Conservation (phyloP, 2,329 filamentous ascomycete genomes). For the Aspergillus sp. region DNA sequence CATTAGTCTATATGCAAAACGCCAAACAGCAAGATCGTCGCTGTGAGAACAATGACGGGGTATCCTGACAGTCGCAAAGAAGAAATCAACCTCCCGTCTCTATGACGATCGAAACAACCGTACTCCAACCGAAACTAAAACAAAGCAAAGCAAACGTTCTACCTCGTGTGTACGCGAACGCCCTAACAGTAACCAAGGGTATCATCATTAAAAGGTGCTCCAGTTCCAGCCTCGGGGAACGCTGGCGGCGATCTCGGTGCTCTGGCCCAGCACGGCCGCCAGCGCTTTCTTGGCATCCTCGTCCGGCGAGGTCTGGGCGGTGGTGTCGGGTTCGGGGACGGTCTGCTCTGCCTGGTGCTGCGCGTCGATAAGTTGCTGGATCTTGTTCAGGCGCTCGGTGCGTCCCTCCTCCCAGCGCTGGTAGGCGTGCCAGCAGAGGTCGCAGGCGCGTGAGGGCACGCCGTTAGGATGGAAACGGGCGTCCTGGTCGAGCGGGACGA, state of each 20-base stretch:
- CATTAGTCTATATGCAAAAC: conserved; percentile 4
- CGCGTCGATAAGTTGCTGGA: conserved; percentile 36
- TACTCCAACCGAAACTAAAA: conserved; percentile 8
- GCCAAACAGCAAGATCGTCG: conserved; percentile 18
- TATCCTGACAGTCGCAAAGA: conserved; percentile 30
- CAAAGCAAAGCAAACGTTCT: conserved; percentile 9
- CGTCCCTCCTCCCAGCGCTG: conserved; percentile 54
- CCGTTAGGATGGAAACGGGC: conserved; percentile 63
- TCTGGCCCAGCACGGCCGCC: conserved; percentile 24
- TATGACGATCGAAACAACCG: conserved; percentile 12
- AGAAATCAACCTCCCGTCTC: conserved; percentile 16
- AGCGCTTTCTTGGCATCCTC: conserved; percentile 22
- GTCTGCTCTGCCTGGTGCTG: conserved; percentile 24
- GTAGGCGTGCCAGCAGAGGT: conserved; percentile 60
- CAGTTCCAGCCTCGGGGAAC: conserved; percentile 61
- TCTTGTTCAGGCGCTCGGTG: conserved; percentile 52
- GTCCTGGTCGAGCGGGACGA: conserved; percentile 62
- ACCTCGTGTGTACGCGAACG: conserved; percentile 14
- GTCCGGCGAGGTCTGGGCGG: conserved; percentile 21
- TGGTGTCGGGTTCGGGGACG: conserved; percentile 20
- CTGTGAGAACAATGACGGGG: conserved; percentile 31
- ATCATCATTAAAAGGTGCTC: conserved; percentile 56
- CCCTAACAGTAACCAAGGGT: too few species aligned
- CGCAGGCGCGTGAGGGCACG: conserved; percentile 56
- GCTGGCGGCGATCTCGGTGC: conserved; percentile 51